Evolutionary conservation across 2,329 filamentous ascomycete genomes (phyloP).

Genomic region (Arthrobotrys musiformis): DNA sequence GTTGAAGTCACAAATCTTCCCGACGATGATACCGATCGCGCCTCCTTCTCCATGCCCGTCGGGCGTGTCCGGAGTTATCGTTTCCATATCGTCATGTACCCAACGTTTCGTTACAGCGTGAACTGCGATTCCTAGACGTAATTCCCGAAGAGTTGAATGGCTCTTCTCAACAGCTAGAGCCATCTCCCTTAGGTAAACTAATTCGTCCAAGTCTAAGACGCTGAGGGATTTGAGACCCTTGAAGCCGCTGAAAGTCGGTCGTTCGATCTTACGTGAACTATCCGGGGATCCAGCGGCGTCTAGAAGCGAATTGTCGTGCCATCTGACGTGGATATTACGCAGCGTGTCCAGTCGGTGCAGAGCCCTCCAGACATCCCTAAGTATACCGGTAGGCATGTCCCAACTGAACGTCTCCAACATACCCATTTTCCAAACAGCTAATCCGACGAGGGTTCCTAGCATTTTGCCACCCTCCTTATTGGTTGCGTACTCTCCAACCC

Average conservation of each 20-base stretch:
- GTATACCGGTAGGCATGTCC: constrained; percentile 88
- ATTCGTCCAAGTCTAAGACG: constrained; percentile 82
- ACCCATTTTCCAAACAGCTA: constrained; percentile 82
- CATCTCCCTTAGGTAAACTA: constrained; percentile 86
- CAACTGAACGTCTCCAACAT: constrained; percentile 84
- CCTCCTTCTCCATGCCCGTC: constrained; percentile 67
- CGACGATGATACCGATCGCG: constrained; percentile 75
- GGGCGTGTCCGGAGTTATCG: constrained; percentile 45
- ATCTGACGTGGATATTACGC: constrained; percentile 80
- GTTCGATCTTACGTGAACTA: constrained; percentile 73
- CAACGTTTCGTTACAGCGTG: constrained; percentile 62
- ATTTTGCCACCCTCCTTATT: constrained; percentile 87
- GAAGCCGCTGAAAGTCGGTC: constrained; percentile 81
- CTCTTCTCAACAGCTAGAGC: constrained; percentile 79
- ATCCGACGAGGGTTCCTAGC: constrained; percentile 82
- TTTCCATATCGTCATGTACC: constrained; percentile 57
- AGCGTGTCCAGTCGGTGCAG: constrained; percentile 72
- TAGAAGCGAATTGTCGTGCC: constrained; percentile 77
- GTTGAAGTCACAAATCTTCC: constrained; percentile 73
- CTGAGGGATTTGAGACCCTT: constrained; percentile 78
- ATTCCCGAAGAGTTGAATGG: constrained; percentile 72
- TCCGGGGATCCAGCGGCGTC: constrained; percentile 63
- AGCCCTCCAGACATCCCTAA: constrained; percentile 83
- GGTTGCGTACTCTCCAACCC: constrained; percentile 84
- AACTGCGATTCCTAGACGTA: constrained; percentile 77